A percentile compares a stretch with the other conserved stretches of the same genome.
phyloP scores from a whole-genome alignment of 352 stramenopile species.

The Phytophthora quininea region DNA sequence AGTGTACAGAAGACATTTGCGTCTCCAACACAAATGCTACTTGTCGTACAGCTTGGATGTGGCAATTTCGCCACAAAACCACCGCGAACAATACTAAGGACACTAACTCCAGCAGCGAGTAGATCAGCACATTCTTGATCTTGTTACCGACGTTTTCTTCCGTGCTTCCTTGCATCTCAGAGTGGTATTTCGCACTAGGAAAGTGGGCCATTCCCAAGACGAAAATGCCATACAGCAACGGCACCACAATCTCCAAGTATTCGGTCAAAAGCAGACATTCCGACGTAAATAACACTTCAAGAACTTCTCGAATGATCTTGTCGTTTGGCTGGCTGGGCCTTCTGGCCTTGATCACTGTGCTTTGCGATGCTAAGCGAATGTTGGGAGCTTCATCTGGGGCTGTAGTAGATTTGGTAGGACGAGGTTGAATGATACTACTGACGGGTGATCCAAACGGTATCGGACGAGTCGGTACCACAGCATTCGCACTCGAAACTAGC shows the following conservation, averaged over 20 bases:
- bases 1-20: neutral
- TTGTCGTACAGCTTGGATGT: constrained; percentile 14
- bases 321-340: neutral
- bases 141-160: neutral
- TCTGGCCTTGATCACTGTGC: no score
- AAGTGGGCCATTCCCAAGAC: constrained; percentile 13
- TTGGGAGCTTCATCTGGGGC: neutral
- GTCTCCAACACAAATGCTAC: constrained; percentile 35
- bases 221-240: constrained; percentile 27
- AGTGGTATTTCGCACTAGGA: constrained; percentile 26
- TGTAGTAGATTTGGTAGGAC: no score
- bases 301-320: neutral
- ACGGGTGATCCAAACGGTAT: no score
- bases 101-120: constrained; percentile 17
- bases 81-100: constrained; percentile 12
- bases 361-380: neutral
- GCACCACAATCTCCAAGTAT: constrained; percentile 38
- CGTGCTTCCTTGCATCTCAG: constrained; percentile 20
- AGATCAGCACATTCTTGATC: constrained; percentile 14
- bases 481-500: no score
- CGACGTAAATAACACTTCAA: constrained; percentile 22
- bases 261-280: constrained; percentile 20
- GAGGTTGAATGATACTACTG: no score
- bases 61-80: constrained; percentile 7
- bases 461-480: no score